Base-by-base conservation (phyloP, 176 grass and related monocot species). In the Pharus latifolius region DNA sequence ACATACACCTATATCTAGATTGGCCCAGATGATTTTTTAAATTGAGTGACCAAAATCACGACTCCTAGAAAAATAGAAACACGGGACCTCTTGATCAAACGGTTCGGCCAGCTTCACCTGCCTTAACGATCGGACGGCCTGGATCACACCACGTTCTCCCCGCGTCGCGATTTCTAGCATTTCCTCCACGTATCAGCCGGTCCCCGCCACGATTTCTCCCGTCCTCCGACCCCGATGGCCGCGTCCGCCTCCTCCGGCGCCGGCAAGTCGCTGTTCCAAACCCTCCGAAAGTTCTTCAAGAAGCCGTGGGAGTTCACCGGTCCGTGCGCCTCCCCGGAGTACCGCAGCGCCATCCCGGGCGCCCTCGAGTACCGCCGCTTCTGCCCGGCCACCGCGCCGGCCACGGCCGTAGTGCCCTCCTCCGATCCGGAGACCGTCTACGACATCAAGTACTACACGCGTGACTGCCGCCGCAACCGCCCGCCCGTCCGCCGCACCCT, bases 221-320 rank as follows among this genome's bases (percentile, higher is more conserved):
- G 35, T 40, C 47, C 58, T 30, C 25, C 47, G 63, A 61, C 18
- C 54, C 13, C 63, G 50, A 85, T 85, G 83, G 61, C 63, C 63
- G 63, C 63, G 16, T 49, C 83, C 18, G 41, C 75, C 63, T 69
- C 56, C 56, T 34, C 71, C 56, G 70, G 77, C 64, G 64, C 70
- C 63, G 83, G 77, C 69, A 89, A 87, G 69, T 86, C 95, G 16
- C 54, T 94, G 54, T 24, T 86, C 78, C 90, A 91, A 54, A 75
- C 84, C 9, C 64, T 99, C 16, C 81, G 77, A 78, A 78, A 57
- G n/a, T 88, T 91, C 84, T 67, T 99, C 40, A 99, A 99, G 82
- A 91, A 83, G 78, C 95, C 95, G 15, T 99, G 95, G 95, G 95
- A 99, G 84, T 70, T 99, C 87, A 99, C 95, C 17, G 95, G 95